phyloP scores from a whole-genome alignment of 2,329 filamentous ascomycete species.

The Fusarium anguioides region DNA sequence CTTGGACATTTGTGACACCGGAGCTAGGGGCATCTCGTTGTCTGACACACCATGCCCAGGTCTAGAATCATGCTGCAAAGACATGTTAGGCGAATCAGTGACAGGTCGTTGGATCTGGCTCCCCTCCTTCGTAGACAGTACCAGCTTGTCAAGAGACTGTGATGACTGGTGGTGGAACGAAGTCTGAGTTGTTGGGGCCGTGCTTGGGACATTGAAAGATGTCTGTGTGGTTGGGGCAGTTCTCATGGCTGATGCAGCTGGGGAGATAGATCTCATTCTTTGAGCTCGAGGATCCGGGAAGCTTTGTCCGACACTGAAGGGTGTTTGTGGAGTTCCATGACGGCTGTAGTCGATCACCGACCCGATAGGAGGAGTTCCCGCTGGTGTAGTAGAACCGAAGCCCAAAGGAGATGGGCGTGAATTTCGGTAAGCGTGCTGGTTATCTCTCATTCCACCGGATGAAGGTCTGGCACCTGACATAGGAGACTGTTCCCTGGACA shows the following conservation, averaged over 20 bases:
- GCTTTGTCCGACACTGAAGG: slow-evolving; percentile 17
- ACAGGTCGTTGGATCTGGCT: slow-evolving; percentile 24
- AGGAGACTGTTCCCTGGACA: slow-evolving; percentile 33
- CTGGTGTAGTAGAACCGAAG: slow-evolving; percentile 34
- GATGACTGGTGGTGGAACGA: slow-evolving; percentile 31
- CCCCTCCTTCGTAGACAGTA: slow-evolving; percentile 15
- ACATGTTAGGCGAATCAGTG: slow-evolving; percentile 31
- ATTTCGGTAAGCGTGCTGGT: slow-evolving; percentile 26
- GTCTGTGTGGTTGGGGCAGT: slow-evolving; percentile 28
- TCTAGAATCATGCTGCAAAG: slow-evolving; percentile 21
- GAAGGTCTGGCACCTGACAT: slow-evolving; percentile 20
- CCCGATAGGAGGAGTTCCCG: slow-evolving; percentile 26
- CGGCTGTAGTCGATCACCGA: slow-evolving; percentile 5
- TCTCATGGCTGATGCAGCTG: slow-evolving; percentile 22
- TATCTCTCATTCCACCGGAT: slow-evolving; percentile 15
- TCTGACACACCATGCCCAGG: slow-evolving; percentile 6
- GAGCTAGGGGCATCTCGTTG: slow-evolving; percentile 37
- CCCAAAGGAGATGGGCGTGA: slow-evolving; percentile 31
- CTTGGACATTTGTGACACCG: slow-evolving; percentile 41
- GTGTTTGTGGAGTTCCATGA: slow-evolving; percentile 30
- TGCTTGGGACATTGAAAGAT: slow-evolving; percentile 32
- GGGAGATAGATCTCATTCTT: slow-evolving; percentile 32
- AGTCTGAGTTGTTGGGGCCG: slow-evolving; percentile 26
- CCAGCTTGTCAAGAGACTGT: slow-evolving; percentile 39
- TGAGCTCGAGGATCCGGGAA: slow-evolving; percentile 13